phyloP scores from a whole-genome alignment of 768 basidiomycete species.

The Tylopilus sp. region DNA sequence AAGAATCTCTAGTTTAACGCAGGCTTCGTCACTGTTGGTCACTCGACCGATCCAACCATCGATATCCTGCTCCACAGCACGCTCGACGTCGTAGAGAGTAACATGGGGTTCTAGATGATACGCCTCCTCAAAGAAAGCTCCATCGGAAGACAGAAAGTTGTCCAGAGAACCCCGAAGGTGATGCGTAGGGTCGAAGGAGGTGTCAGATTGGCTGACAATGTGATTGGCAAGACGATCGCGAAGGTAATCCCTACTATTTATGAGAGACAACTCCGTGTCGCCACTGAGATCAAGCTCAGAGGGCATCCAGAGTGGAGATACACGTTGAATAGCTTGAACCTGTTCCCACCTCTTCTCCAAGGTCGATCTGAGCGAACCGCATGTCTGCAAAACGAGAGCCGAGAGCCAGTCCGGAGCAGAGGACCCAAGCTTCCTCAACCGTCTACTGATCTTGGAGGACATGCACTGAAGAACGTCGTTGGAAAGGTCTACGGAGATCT shows the following conservation, averaged over 20 bases:
- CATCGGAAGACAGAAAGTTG: slow-evolving; percentile 15
- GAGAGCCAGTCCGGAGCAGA: slow-evolving; percentile 17
- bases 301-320: slow-evolving; percentile 31
- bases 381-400: slow-evolving; percentile 1
- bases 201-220: too few species aligned
- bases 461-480: slow-evolving; percentile 38
- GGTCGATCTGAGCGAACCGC: slow-evolving; percentile 8
- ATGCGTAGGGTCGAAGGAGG: slow-evolving; percentile 1
- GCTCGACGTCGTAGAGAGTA: slow-evolving; percentile 38
- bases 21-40: slow-evolving; percentile 6
- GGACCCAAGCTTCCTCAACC: slow-evolving; percentile 36
- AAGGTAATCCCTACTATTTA: slow-evolving; percentile 29
- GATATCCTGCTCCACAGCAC: slow-evolving; percentile 27
- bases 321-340: slow-evolving; percentile 27
- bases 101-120: slow-evolving; percentile 12
- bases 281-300: slow-evolving; percentile 22
- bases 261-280: slow-evolving; percentile 36
- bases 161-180: slow-evolving; percentile 12
- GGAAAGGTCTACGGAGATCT: not conserved
- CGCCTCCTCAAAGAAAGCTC: slow-evolving; percentile 8
- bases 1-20: slow-evolving; percentile 20
- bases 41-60: slow-evolving; percentile 34
- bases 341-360: slow-evolving; percentile 37
- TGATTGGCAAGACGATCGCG: slow-evolving; percentile 9
- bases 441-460: slow-evolving; percentile 35